phyloP scores from a whole-genome alignment of 1,284 basidiomycete genomes.

The Cutaneotrichosporon curvatum region DNA sequence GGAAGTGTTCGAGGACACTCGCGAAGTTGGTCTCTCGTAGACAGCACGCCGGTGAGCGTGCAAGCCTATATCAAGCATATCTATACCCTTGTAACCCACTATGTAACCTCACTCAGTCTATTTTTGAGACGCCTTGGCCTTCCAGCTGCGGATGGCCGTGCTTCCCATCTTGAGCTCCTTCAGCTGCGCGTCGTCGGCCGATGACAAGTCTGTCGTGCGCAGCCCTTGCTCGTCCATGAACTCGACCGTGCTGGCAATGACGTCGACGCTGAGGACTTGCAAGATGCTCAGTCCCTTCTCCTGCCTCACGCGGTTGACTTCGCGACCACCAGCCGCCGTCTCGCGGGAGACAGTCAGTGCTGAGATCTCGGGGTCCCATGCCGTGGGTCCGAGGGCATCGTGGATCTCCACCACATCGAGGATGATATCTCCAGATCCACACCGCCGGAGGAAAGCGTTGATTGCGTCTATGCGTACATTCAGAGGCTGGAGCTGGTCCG shows the following conservation, averaged over 20 bases:
- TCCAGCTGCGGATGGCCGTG: conserved; percentile 79
- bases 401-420: conserved; percentile 59
- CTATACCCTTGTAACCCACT: conserved; percentile 9
- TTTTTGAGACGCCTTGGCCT: conserved; percentile 46
- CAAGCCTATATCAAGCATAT: conserved; percentile 17
- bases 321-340: conserved; percentile 65
- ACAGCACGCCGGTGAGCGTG: neutral
- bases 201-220: conserved; percentile 20
- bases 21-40: conserved; percentile 16
- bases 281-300: conserved; percentile 54
- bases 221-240: conserved; percentile 5
- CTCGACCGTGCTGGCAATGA: conserved; percentile 59
- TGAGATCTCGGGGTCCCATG: conserved; percentile 72
- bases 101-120: conserved; percentile 5
- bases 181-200: conserved; percentile 56
- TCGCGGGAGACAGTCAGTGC: conserved; percentile 81
- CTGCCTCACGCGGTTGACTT: conserved; percentile 27
- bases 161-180: conserved; percentile 80
- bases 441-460: conserved; percentile 54
- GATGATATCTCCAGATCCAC: conserved; percentile 7
- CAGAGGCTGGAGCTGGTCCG: conserved; percentile 63
- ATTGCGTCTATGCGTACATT: conserved; percentile 54
- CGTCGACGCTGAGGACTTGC: conserved; percentile 70
- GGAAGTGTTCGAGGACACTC: conserved; percentile 21
- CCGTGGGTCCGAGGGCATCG: conserved; percentile 84